A percentile compares a stretch with the other conserved stretches of the same genome.
These are phyloP conservation scores for Leccinum truebloodii DNA, from an alignment of 768 basidiomycete species.

Conservation along the genomic window DNA sequence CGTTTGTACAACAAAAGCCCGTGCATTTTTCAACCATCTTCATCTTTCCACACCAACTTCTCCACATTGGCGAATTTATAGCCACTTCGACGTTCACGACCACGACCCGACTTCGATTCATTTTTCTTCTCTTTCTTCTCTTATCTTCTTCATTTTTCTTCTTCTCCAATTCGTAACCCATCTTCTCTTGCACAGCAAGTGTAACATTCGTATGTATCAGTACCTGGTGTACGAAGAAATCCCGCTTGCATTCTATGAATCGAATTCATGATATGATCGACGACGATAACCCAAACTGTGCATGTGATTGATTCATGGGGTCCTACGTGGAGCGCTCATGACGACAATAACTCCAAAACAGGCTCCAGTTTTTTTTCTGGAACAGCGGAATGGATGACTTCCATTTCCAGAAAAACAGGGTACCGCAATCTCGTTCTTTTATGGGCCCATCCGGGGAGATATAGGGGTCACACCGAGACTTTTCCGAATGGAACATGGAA, in stretches of 20 bases:
- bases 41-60: conserved; percentile 2
- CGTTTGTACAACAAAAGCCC: conserved; percentile 22
- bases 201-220: conserved; percentile 31
- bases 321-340: not conserved
- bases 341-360: not conserved
- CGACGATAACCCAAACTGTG: conserved; percentile 8
- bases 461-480: not conserved
- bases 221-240: conserved; percentile 35
- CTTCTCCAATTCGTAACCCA: not conserved
- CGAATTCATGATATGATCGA: conserved; percentile 2
- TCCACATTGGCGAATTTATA: conserved; percentile 18
- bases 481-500: not conserved
- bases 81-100: conserved; percentile 30
- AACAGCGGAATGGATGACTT: conserved; percentile 6
- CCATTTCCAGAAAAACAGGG: conserved; percentile 1
- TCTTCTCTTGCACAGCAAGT: conserved; percentile 11
- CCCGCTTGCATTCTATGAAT: conserved; percentile 25
- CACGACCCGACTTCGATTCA: conserved; percentile 5
- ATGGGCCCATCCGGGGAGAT: not conserved
- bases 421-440: not conserved
- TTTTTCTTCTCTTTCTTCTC: conserved; percentile 12
- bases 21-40: conserved; percentile 12
- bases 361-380: conserved; percentile 9
- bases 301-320: conserved; percentile 6
- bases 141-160: not conserved